A percentile compares a stretch with the other conserved stretches of the same genome.
Evolutionary conservation across 2,329 filamentous ascomycete species (phyloP).

Genomic region (Hysterium pulicare): DNA sequence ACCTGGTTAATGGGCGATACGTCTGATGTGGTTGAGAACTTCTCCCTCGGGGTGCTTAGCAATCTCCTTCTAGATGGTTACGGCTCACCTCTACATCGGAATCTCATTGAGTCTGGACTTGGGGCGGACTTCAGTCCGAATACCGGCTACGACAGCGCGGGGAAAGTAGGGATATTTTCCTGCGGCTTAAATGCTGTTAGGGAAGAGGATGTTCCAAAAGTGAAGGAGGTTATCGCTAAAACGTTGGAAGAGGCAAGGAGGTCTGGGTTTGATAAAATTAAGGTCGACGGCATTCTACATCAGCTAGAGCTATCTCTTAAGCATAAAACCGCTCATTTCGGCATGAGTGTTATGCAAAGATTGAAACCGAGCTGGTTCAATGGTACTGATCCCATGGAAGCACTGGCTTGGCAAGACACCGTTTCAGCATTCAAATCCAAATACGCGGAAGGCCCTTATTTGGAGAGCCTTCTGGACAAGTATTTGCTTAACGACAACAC

Average conservation of each 20-base stretch:
- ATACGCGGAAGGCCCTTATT: conserved; percentile 71
- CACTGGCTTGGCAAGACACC: conserved; percentile 87
- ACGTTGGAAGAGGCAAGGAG: conserved; percentile 67
- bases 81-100: conserved; percentile 86
- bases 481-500: conserved; percentile 86
- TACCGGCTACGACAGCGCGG: conserved; percentile 81
- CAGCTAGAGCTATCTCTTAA: conserved; percentile 90
- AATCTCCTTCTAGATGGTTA: conserved; percentile 90
- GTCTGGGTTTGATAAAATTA: conserved; percentile 81
- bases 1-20: conserved; percentile 90
- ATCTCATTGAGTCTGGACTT: conserved; percentile 82
- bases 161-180: conserved; percentile 77
- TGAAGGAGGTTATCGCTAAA: conserved; percentile 70
- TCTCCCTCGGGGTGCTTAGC: conserved; percentile 77
- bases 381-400: conserved; percentile 86
- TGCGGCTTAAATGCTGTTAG: conserved; percentile 88
- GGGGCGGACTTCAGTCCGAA: conserved; percentile 95
- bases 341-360: conserved; percentile 83
- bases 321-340: conserved; percentile 95
- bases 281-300: conserved; percentile 91
- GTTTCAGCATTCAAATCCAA: conserved; percentile 76
- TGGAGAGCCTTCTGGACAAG: conserved; percentile 82
- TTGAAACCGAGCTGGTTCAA: conserved; percentile 94
- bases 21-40: conserved; percentile 79
- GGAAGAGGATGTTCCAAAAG: conserved; percentile 70